Evolutionary conservation across 768 basidiomycete genomes (phyloP), one percentile per base, ranked within the genome.

Genomic region (Trametes meyenii): DNA sequence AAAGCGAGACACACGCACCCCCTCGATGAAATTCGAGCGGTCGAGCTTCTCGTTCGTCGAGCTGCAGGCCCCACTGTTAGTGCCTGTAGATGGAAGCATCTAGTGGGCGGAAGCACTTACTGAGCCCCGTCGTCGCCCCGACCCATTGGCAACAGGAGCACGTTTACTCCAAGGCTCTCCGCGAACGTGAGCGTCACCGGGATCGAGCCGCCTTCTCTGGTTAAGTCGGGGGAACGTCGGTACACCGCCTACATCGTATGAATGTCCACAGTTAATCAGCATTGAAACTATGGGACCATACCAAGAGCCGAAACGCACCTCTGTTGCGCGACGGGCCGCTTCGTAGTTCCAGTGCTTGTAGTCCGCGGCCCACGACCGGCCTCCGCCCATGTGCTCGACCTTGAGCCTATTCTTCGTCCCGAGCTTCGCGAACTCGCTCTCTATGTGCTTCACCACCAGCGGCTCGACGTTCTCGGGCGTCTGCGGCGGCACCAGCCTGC

Each of bases 31-130:
- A 79, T 98, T 98, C 50, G 85, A 86, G 51, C 79, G 79, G 75
- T 98, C 95, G 50, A 98, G 79, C 75, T 98, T 98, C 81, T 98
- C 96, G 74, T 96, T 96, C 13, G 92, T 94, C 56, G 91, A 93
- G 75, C 92, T 92, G 52, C 23, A 51, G 39, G 33, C 26, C 35
- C 19, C 0, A 42, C 10, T 8, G 12, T n/a, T 24, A 23, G 14
- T 2, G 23, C 17, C 12, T 14, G 49, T 50, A 13, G 39, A 12
- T 2, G 11, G 7, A 21, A 21, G 21, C 14, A 46, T 4, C 11
- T 12, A 23, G 13, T 46, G 13, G 29, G 24, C 21, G 5, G 16
- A 21, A 44, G 12, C 1, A 84, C 90, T 66, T 70, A 93, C 89
- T 94, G 93, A 43, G 94, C 92, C 67, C 96, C 96, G 65, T 98